Base-by-base conservation (phyloP, 1,284 basidiomycete genomes). In the Violaceomyces palustris region DNA sequence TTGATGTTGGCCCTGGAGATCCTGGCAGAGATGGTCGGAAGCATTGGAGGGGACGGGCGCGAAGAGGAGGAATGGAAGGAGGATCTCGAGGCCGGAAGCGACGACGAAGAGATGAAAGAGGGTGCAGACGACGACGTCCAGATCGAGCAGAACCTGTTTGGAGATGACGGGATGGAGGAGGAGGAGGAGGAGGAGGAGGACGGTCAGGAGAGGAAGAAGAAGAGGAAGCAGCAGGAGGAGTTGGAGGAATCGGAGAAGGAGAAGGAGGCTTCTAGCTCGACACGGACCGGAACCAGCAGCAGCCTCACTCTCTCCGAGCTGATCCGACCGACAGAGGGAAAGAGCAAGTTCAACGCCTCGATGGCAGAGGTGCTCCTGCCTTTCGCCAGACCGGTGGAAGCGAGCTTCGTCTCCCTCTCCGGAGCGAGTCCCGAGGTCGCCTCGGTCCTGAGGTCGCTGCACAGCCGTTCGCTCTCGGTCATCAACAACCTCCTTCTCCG, bases 1-100 rank as follows among this genome's bases (percentile, higher is more conserved):
- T 25, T 57, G 12, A 50, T 59, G 45, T 52, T 69, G 10, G 62
- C 67, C 14, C 40, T 69, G 19, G 69, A 71, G 31, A 42, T 69
- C 4, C 30, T 70, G 2, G 64, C 66, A 12, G 69, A 72, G 42
- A 40, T 68, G 44, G 54, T 51, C 11, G 58, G 42, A 11, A 21
- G 36, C 29, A 22, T 66, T 3, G 63, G 58, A 9, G 23, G 37
- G 1, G 40, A 25, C 17, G 32, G 26, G 22, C 25, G 21, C 9
- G 30, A 25, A 3, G 38, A 35, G 23, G 57, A 48, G 3, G 50
- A 51, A 29, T 52, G 45, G 48, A 30, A 50, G 30, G 49, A 59
- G 21, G 45, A 49, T 31, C 37, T 39, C 2, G 57, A 61, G 23
- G 55, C 46, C 3, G 45, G 48, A 3, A 30, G 19, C 4, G 42